Conservation (phyloP, 1,139 yeast genomes). For the Nakaseomyces nivariensis region DNA sequence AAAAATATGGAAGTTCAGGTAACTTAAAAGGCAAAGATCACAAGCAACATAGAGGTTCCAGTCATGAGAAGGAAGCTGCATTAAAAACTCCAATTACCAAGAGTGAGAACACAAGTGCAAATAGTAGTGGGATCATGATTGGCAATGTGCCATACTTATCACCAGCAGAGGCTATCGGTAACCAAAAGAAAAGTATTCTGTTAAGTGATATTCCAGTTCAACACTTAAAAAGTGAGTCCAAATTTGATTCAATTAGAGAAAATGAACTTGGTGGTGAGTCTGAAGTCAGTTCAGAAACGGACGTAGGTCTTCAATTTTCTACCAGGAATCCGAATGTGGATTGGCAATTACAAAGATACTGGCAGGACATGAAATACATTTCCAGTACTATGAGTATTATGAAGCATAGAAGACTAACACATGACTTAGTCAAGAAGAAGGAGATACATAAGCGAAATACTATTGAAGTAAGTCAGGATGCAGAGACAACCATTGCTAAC, state of each 20-base stretch:
- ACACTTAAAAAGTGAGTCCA: slow-evolving; percentile 1
- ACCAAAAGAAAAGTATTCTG: slow-evolving; percentile 4
- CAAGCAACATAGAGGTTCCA: neutral
- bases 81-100: neutral
- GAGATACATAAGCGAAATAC: slow-evolving; percentile 14
- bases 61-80: neutral
- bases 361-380: slow-evolving; percentile 20
- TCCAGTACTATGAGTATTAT: slow-evolving; percentile 18
- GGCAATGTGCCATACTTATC: slow-evolving; percentile 5
- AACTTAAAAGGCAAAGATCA: neutral
- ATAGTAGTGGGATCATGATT: slow-evolving; percentile 8
- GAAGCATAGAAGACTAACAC: slow-evolving; percentile 21
- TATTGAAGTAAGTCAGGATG: slow-evolving; percentile 11
- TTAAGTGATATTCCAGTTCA: slow-evolving; percentile 9
- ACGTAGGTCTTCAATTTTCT: slow-evolving; percentile 3
- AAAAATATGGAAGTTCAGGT: neutral
- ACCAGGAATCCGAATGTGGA: slow-evolving; percentile 11
- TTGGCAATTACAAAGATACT: slow-evolving; percentile 18
- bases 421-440: slow-evolving; percentile 16
- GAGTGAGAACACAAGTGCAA: neutral
- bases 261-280: slow-evolving; percentile 2
- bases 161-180: slow-evolving; percentile 2
- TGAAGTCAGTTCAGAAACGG: slow-evolving; percentile 1
- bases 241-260: neutral
- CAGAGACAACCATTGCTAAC: slow-evolving; percentile 12